Base-by-base conservation (phyloP, 345 rosid genomes). In the Eucalyptus pauciflora region DNA sequence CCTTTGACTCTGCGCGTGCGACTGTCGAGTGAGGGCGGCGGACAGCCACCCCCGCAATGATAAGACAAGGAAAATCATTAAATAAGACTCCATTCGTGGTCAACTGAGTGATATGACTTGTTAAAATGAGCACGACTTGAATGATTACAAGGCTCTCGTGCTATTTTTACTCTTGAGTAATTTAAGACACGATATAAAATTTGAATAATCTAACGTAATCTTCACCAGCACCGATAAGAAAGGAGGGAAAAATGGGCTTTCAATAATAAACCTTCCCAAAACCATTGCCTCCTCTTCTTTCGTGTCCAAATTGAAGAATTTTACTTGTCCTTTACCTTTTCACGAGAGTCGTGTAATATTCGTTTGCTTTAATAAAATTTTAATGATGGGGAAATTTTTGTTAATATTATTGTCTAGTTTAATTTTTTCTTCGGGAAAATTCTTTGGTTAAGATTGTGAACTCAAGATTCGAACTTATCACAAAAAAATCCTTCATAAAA, bases 261-360 rank as follows among this genome's bases (percentile, higher is more conserved):
- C 7, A 16, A 4, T 69, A 12, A 60, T 60, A 15, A 60, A 27
- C 14, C 16, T 60, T 60, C 3, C 0, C 8, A 60, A 5, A 60
- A 60, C 1, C 7, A 25, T 60, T 60, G 15, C 29, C 8, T 27
- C 31, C 7, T 0, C 0, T 60, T 60, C 16, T 60, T 60, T 60
- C 3, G 0, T 8, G 79, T 69, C 43, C 6, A 69, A 8, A 69
- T 69, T 17, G 22, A 69, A 69, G 79, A 69, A 69, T 69, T 67
- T 56, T 24, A 24, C 62, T 56, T 52, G 25, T 52, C 58, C 25
- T 52, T 7, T 8, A 64, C 76, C 9, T n/a, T 7, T 64, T 15
- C 10, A 0, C 20, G 76, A 64, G 69, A 62, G 56, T 52, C 58
- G 1, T 18, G 24, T 52, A 7, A 52, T 18, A 52, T 52, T 52